These are phyloP conservation scores for Carex kokanica DNA, from an alignment of 176 grass and related monocot species.

Conservation along the genomic window DNA sequence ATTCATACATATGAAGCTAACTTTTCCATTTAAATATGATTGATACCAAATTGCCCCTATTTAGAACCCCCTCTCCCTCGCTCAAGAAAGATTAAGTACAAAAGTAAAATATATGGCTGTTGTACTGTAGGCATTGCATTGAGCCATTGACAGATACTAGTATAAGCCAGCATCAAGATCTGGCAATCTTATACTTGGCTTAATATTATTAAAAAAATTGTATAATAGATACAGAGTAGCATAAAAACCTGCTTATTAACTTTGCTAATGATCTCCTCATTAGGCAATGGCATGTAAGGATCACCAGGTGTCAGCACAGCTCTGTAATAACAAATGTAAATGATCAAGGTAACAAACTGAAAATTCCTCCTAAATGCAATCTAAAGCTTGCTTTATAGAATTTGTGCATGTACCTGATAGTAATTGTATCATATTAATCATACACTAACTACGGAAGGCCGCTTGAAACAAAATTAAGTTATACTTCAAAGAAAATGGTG, in stretches of 20 bases:
- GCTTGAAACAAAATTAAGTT: conserved; percentile 11
- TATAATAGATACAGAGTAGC: neutral
- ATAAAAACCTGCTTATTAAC: conserved; percentile 75
- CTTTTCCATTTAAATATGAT: neutral
- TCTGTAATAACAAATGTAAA: conserved; percentile 38
- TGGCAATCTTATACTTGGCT: neutral
- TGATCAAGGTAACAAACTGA: neutral
- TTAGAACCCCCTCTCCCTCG: neutral
- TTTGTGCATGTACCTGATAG: neutral
- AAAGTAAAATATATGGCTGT: neutral
- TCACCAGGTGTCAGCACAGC: conserved; percentile 96
- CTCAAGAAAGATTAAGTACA: neutral
- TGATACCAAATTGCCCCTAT: neutral
- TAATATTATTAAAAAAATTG: neutral
- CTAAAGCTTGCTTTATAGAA: neutral
- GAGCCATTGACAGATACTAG: neutral
- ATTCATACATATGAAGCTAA: neutral
- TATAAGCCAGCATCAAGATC: neutral
- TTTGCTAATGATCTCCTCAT: conserved; percentile 81
- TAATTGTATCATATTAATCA: neutral
- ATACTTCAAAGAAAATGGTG: neutral
- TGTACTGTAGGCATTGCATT: neutral
- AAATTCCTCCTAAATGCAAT: conserved; percentile 9
- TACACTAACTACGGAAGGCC: neutral
- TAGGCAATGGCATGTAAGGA: conserved; percentile 95